Conservation (phyloP, 305 asterid genomes). For the Solanum hybrid region DNA sequence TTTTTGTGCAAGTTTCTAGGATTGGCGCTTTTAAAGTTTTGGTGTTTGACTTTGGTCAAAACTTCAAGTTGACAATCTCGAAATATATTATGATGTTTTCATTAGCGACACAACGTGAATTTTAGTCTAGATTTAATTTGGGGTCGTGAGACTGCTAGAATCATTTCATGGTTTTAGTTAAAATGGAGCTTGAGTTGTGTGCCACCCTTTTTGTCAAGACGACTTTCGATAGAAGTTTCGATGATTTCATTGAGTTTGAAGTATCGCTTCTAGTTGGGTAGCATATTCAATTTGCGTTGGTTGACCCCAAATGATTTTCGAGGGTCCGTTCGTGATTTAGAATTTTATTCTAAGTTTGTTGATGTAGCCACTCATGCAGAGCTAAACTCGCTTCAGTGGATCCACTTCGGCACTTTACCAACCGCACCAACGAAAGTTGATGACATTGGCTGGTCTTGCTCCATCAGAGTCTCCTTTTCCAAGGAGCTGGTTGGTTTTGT, state of each 20-base stretch:
- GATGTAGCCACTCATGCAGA: background rate
- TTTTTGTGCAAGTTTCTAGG: background rate
- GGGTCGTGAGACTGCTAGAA: background rate
- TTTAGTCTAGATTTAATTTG: background rate
- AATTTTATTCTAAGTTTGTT: background rate
- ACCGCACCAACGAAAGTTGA: background rate
- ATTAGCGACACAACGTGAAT: background rate
- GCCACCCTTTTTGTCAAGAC: background rate
- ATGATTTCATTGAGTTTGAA: background rate
- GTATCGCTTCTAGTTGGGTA: background rate
- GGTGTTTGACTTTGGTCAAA: background rate
- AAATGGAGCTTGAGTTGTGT: background rate
- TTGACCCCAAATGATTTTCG: background rate
- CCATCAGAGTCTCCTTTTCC: background rate
- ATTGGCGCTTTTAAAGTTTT: background rate
- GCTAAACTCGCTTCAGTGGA: background rate
- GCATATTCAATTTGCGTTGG: background rate
- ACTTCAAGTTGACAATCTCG: background rate
- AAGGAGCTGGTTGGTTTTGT: background rate
- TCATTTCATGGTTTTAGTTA: background rate
- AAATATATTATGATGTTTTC: background rate
- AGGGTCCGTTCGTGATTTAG: background rate
- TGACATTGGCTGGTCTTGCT: background rate
- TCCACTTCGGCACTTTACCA: background rate
- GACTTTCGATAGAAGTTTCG: background rate